Base-by-base conservation (phyloP, 805 yeast genomes). In the Nakazawaea sp. region DNA sequence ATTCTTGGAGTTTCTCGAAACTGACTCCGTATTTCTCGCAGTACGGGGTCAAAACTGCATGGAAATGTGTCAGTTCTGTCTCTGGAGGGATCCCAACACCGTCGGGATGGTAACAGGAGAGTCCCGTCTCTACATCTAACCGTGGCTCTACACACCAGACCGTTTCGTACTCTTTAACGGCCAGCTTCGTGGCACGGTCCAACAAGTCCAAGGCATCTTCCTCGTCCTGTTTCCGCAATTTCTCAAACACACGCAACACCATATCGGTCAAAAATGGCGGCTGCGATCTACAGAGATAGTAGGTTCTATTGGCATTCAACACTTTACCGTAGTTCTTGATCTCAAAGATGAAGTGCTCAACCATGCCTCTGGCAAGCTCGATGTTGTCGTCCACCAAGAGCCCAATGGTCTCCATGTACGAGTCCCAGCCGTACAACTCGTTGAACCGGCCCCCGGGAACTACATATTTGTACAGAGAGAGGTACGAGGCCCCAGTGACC, bases 391-490 rank as follows among this genome's bases (percentile, higher is more conserved):
- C 82, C 19, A 73, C 70, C 18, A 92, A 56, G 29, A 92, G 66
- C 1, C 97, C 98, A 18, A 88, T 58, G 0, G 92, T 75, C 53
- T 81, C 88, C 81, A 92, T 84, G 53, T 92, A 90, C 2, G 96
- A 87, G 57, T 90, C 98, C 98, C 98, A 90, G 12, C 97, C 98
- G 52, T 92, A 90, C 41, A 88, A 71, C 61, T 90, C 98, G 61
- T 92, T 92, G 61, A 90, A 90, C 45, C 98, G 68, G 17, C 98
- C 97, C 13, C 98, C 98, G 1, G 98, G 98, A 18, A 90, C 97
- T 13, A 86, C 83, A 57, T 90, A 90, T 0, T 95, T 96, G 50
- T 72, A 78, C 16, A 88, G 86, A 27, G 71, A 64, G 32, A 81
- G 48, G 11, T 70, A 65, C 13, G 52, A 54, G 28, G 73, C 72